Evolutionary conservation across 257 asterid genomes (phyloP).

Genomic region (Capsicum chinense): DNA sequence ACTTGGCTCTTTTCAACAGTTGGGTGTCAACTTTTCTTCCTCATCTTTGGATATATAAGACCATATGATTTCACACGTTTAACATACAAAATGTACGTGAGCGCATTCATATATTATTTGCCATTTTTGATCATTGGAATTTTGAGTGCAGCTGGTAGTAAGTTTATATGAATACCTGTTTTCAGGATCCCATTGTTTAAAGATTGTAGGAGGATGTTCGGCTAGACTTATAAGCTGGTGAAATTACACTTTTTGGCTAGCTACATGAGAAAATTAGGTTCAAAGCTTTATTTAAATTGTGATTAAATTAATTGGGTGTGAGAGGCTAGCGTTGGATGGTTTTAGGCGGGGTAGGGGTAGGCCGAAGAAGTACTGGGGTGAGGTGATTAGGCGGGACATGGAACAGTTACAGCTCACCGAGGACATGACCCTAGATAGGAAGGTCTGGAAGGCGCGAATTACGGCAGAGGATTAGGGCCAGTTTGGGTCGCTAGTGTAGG

Average conservation of each 20-base stretch:
- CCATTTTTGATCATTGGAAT: slow-evolving; percentile 6
- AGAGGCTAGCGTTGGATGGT: too few relatives aligned
- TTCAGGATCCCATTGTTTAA: neutral
- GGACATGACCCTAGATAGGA: too few relatives aligned
- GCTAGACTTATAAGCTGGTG: neutral
- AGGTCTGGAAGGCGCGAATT: too few relatives aligned
- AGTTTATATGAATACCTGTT: neutral
- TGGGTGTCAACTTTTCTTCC: neutral
- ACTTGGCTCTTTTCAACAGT: neutral
- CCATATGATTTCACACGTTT: neutral
- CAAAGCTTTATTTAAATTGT: too few relatives aligned
- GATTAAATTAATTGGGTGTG: too few relatives aligned
- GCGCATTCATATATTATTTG: slow-evolving; percentile 4
- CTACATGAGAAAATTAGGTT: too few relatives aligned
- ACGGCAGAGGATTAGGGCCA: too few relatives aligned
- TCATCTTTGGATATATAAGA: neutral
- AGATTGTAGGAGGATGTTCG: neutral
- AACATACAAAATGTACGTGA: neutral
- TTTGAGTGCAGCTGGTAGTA: slow-evolving; percentile 7
- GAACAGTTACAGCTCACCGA: too few relatives aligned
- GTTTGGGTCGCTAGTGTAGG: too few relatives aligned
- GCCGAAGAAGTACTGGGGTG: too few relatives aligned
- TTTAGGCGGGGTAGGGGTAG: too few relatives aligned
- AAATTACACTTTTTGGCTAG: neutral
- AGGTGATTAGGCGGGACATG: too few relatives aligned